Base-by-base conservation (phyloP, 1,284 basidiomycete species). In the Wallemia hederae region DNA sequence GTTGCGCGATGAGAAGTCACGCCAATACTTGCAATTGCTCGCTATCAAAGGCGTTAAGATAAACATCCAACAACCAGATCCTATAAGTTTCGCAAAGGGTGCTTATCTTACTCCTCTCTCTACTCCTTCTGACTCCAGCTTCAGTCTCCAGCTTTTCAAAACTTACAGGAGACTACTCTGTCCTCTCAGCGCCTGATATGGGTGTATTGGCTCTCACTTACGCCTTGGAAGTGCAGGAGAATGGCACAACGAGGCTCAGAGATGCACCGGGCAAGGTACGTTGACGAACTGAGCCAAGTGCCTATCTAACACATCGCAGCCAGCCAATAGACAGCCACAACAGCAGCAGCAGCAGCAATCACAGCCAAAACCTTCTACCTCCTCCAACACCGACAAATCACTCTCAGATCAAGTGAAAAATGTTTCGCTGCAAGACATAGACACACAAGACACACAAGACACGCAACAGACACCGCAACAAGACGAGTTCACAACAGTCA, bases 131-230 rank as follows among this genome's bases (percentile, higher is more conserved):
- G 24, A 58, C 27, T 58, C 14, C 28, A 24, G 29, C n/a, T 59
- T 55, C 66, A 87, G 94, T 92, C 9, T 85, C 85, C 59, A 82
- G 84, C 63, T 85, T 83, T 71, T 87, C 94, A 1, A 91, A 88
- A 75, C 87, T 88, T 75, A 96, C 92, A 0, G 94, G 94, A 71
- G 94, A 98, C 72, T 92, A 89, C 69, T 77, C 86, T 31, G 92
- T 92, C 57, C 77, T 99, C 28, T 96, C 90, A 9, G 78, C 82
- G 67, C 79, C 91, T 19, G 94, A 99, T 80, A 71, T 98, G 62
- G 82, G 84, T 64, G 82, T 98, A 39, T 74, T 98, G 57, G 94
- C 94, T 0, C 74, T 98, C 65, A 88, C 90, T 0, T 83, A 86
- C 68, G 78, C 82, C 57, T 73, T 91, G 61, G 81, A 80, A 72